Conservation (phyloP, 2,329 filamentous ascomycete genomes). For the Colletotrichum sp. region DNA sequence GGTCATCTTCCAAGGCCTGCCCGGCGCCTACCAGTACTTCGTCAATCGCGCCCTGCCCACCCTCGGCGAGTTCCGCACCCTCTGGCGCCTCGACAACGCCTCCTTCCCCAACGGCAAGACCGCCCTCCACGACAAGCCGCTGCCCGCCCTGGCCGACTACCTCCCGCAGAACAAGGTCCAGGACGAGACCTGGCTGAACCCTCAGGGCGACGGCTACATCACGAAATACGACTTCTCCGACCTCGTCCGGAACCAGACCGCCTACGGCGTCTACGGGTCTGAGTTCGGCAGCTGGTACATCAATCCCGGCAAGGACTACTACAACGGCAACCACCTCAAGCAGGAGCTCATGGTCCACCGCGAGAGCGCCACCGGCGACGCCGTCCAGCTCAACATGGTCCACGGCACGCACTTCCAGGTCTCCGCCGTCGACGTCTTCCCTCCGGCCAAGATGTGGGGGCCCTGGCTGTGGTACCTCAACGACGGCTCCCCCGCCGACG, state of each 20-base stretch:
- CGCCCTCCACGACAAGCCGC: conserved; percentile 45
- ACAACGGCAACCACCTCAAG: conserved; percentile 57
- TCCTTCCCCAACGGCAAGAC: conserved; percentile 52
- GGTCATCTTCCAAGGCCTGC: conserved; percentile 52
- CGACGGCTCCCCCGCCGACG: conserved; percentile 49
- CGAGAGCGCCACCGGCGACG: conserved; percentile 53
- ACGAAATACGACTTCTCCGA: conserved; percentile 53
- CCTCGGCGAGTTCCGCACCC: conserved; percentile 54
- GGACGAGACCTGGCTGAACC: conserved; percentile 56
- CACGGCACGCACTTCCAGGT: conserved; percentile 55
- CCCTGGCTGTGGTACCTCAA: conserved; percentile 45
- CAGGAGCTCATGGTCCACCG: conserved; percentile 58
- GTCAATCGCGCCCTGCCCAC: conserved; percentile 52
- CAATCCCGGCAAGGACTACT: conserved; percentile 54
- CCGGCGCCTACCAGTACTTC: conserved; percentile 61
- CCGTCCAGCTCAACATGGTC: conserved; percentile 59
- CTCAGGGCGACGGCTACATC: conserved; percentile 39
- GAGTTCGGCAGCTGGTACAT: conserved; percentile 57
- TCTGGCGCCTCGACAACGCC: conserved; percentile 53
- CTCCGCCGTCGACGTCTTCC: conserved; percentile 36
- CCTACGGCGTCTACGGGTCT: conserved; percentile 54
- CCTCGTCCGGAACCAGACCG: conserved; percentile 40
- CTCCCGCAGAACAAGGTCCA: conserved; percentile 51
- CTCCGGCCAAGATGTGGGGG: conserved; percentile 46
- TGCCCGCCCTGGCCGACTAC: conserved; percentile 50